These are phyloP conservation scores for Amanita phalloides DNA, from an alignment of 768 basidiomycete genomes.

Conservation along the genomic window DNA sequence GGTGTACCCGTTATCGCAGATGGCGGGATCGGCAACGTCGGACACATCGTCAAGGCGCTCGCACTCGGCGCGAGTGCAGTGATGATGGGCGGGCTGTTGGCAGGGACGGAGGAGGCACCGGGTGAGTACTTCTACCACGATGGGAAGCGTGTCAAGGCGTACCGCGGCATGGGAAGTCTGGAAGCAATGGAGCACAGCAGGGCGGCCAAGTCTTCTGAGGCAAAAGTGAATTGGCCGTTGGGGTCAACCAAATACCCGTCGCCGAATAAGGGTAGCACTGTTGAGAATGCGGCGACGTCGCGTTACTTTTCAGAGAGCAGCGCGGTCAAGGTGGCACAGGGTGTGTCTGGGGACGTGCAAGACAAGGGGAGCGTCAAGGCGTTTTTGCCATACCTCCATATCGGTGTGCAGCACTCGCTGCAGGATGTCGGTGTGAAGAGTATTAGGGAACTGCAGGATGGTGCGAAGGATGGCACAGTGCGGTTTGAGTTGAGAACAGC, in stretches of 20 bases:
- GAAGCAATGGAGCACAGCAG: slow-evolving; percentile 87
- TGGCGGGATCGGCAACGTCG: slow-evolving; percentile 91
- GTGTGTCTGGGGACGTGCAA: slow-evolving; percentile 92
- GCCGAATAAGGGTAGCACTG: slow-evolving; percentile 32
- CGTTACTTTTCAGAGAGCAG: slow-evolving; percentile 93
- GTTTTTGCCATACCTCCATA: slow-evolving; percentile 79
- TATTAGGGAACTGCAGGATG: slow-evolving; percentile 54
- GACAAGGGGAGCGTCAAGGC: slow-evolving; percentile 94
- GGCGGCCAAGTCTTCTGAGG: slow-evolving; percentile 7
- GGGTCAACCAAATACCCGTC: slow-evolving; percentile 33
- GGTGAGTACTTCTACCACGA: slow-evolving; percentile 99
- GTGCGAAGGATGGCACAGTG: slow-evolving; percentile 55
- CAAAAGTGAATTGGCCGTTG: slow-evolving; percentile 8
- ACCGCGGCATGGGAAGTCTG: slow-evolving; percentile 96
- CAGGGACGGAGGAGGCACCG: slow-evolving; percentile 93
- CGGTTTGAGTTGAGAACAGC: slow-evolving; percentile 91
- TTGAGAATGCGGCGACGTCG: slow-evolving; percentile 92
- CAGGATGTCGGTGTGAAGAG: slow-evolving; percentile 84
- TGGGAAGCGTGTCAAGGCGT: slow-evolving; percentile 97
- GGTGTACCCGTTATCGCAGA: slow-evolving; percentile 96
- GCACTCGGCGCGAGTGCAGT: slow-evolving; percentile 91
- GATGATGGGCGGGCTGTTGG: slow-evolving; percentile 97
- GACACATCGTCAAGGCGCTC: slow-evolving; percentile 95
- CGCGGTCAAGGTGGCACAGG: slow-evolving; percentile 92
- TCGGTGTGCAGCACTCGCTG: slow-evolving; percentile 84